Evolutionary conservation across 345 rosid species (phyloP), one percentile per base, ranked within the genome.

Genomic region (Ceriops zippeliana): DNA sequence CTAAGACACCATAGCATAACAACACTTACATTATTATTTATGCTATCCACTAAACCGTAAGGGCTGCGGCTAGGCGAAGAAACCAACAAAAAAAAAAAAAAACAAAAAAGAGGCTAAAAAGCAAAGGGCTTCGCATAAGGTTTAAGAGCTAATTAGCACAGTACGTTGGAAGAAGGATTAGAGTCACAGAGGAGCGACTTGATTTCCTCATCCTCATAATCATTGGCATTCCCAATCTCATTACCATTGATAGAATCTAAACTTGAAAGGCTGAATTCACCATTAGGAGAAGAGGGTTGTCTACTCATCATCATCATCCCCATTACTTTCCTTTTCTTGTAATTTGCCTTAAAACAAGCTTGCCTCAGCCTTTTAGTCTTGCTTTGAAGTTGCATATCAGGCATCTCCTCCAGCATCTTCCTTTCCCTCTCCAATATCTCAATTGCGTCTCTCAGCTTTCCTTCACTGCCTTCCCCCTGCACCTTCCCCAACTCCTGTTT

Each of bases 341-440:
- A 87, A 56, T 84, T 89, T 1, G 92, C 93, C 75, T 93, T 93
- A 60, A 93, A 93, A 63, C 90, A 89, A 1, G 93, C 89, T 67
- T 90, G 97, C 35, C 97, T 81, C 3, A 93, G 76, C 79, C 81
- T 83, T 78, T 87, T 93, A 0, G 96, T 90, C 30, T 73, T 80
- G 24, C 71, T 79, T 17, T 80, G 81, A 34, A 93, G 80, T 27
- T 84, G 73, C 77, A 76, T 24, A 37, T 90, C 86, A 0, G 96
- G 98, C 53, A 53, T 20, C 30, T 85, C 83, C 67, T 93, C 96
- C n/a, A 93, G 63, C 73, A 74, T 46, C 73, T 60, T 85, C 86
- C 66, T 86, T 76, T 93, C 93, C 47, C 52, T 84, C 80, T 93
- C 90, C 68, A 93, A 49, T 20, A 78, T 62, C 72, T 75, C 82